These are phyloP conservation scores for Salix arbutifolia DNA, from an alignment of 345 rosid species.

Conservation along the genomic window DNA sequence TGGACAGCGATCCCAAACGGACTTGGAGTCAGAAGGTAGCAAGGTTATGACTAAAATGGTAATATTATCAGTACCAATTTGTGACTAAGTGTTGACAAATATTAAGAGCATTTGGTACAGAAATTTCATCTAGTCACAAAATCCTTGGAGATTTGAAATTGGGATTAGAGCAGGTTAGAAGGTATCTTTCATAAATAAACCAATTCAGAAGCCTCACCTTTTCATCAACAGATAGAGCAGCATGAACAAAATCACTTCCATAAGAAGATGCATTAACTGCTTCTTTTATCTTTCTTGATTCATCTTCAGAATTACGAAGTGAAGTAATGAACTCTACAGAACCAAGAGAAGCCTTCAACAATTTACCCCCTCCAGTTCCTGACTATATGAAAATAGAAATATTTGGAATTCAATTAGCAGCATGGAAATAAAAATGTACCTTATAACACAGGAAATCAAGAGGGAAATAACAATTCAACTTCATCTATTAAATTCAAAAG, in stretches of 20 bases:
- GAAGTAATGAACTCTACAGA: slow-evolving; percentile 91
- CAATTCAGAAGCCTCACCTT: slow-evolving; percentile 47
- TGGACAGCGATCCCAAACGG: too few relatives aligned
- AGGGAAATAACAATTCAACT: background rate
- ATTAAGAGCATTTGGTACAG: too few relatives aligned
- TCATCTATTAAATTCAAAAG: background rate
- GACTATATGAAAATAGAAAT: slow-evolving; percentile 46
- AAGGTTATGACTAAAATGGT: too few relatives aligned
- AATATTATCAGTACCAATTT: too few relatives aligned
- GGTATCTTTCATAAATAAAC: too few relatives aligned
- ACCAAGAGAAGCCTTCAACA: slow-evolving; percentile 82
- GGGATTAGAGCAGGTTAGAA: background rate
- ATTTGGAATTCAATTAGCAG: slow-evolving; percentile 9
- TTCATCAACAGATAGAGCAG: slow-evolving; percentile 85
- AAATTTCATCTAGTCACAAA: background rate
- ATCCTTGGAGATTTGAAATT: background rate
- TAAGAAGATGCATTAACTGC: slow-evolving; percentile 77
- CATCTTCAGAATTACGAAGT: slow-evolving; percentile 63
- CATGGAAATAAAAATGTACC: background rate
- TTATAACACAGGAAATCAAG: background rate
- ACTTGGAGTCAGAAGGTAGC: too few relatives aligned
- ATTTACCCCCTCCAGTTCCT: slow-evolving; percentile 47
- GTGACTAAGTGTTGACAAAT: too few relatives aligned
- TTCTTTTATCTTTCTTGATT: slow-evolving; percentile 65
- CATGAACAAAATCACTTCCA: slow-evolving; percentile 83